Evolutionary conservation across 2,329 filamentous ascomycete species (phyloP), one percentile per base, ranked within the genome.

Genomic region (Fusarium papillatum): DNA sequence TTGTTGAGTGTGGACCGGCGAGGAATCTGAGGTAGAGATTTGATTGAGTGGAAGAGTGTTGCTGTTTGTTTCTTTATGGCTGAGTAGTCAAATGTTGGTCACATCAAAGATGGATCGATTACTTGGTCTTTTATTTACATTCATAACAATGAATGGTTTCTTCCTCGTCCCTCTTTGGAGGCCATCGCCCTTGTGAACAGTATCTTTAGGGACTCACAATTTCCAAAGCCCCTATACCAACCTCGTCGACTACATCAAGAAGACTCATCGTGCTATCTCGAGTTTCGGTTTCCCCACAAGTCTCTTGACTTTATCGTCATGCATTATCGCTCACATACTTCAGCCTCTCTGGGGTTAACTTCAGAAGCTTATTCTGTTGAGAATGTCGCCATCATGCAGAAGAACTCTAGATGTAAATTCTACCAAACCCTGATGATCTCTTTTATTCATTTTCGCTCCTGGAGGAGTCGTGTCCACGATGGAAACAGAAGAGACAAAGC

Each of bases 1-100:
- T 92, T 0, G 82, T 90, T 1, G 86, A 86, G 75, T 86, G 86
- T 46, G 88, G 89, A 0, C 87, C 86, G 2, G 80, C 83, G 2
- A 73, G 68, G 64, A 68, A 80, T 50, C 29, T 75, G 24, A 61
- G 60, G 19, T 39, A 60, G 36, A 41, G 50, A 34, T 26, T 5
- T 50, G 14, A 10, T 50, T 10, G 16, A 50, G 24, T 29, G 17
- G 16, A 50, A 4, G 16, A 53, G 48, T 26, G 7, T 2, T 26
- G 10, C 7, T 29, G 46, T 9, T 61, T 61, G n/a, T 61, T 61
- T 17, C 38, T 55, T 53, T 17, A 29, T 29, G 46, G 48, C 48
- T 14, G 10, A 11, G 26, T 11, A 31, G 17, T 55, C 17, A 53
- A 17, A 7, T 55, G 4, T 34, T 34, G 3, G 50, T 34, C 31